These are phyloP conservation scores for Cryphonectria naterciae DNA, from an alignment of 2,329 filamentous ascomycete species.

Conservation along the genomic window DNA sequence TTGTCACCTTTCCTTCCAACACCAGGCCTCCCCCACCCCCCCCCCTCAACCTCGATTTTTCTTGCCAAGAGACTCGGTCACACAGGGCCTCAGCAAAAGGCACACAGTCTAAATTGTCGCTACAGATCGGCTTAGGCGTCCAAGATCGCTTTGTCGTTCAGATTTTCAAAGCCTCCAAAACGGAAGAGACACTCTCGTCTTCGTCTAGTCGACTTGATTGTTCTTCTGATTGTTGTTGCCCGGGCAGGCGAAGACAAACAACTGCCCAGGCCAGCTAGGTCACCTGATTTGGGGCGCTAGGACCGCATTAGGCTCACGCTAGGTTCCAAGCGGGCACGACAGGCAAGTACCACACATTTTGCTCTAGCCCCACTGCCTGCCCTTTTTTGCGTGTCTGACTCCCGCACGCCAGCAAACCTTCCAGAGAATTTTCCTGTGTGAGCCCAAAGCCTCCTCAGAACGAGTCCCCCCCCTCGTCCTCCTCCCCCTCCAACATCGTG, in stretches of 20 bases:
- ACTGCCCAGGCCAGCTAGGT: not conserved
- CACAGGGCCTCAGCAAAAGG: not conserved
- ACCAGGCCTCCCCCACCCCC: not conserved
- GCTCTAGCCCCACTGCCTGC: slow-evolving; percentile 12
- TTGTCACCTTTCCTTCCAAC: not conserved
- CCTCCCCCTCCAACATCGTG: not conserved
- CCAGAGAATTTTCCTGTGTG: slow-evolving; percentile 14
- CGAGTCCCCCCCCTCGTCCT: not conserved
- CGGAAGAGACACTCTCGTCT: not conserved
- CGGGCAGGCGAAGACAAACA: not conserved
- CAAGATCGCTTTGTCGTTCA: not conserved
- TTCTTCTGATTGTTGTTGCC: not conserved
- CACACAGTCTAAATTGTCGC: not conserved
- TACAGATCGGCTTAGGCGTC: not conserved
- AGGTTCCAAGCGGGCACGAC: slow-evolving; percentile 1
- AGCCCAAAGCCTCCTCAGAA: slow-evolving; percentile 2
- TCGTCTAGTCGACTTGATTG: not conserved
- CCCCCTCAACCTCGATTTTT: not conserved
- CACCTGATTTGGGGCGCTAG: slow-evolving; percentile 15
- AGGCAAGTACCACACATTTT: slow-evolving; percentile 15
- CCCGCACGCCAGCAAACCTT: slow-evolving; percentile 2
- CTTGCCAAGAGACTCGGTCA: not conserved
- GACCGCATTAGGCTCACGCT: slow-evolving; percentile 1
- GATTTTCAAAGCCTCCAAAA: not conserved
- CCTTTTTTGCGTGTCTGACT: slow-evolving; percentile 14